phyloP scores from a whole-genome alignment of 108 stramenopile species.

The Schizochytrium sp. region DNA sequence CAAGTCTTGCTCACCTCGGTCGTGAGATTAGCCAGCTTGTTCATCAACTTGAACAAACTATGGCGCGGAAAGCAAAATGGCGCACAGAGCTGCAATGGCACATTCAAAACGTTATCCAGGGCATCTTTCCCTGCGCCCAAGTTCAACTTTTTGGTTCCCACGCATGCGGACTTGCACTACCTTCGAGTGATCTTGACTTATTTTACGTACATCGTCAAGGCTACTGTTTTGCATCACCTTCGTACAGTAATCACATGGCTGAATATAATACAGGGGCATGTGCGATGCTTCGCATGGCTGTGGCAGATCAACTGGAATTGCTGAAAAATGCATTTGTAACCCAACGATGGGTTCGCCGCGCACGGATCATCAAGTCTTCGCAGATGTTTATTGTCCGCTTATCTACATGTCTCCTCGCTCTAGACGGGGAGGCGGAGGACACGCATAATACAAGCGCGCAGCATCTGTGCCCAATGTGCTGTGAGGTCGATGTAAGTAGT shows the following conservation, averaged over 20 bases:
- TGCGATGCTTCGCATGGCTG: constrained; percentile 2
- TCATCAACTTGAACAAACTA: constrained; percentile 13
- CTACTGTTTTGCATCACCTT: not conserved
- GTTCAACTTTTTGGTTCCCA: constrained; percentile 55
- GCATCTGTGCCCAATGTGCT: constrained; percentile 53
- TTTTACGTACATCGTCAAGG: constrained; percentile 23
- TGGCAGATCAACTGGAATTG: constrained; percentile 46
- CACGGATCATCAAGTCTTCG: constrained; percentile 12
- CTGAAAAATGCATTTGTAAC: constrained; percentile 14
- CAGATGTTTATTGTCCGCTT: constrained; percentile 28
- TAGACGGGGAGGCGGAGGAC: constrained; percentile 55
- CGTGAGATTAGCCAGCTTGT: constrained; percentile 29
- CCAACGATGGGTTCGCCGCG: constrained; percentile 7
- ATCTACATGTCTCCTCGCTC: constrained; percentile 36
- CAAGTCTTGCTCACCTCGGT: not conserved
- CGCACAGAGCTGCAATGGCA: constrained; percentile 23
- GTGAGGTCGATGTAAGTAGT: constrained; percentile 37
- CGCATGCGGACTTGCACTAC: constrained; percentile 51
- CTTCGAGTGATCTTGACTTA: constrained; percentile 8
- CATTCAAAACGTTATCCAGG: not conserved
- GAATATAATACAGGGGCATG: not conserved
- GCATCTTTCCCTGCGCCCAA: constrained; percentile 38
- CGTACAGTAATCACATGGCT: constrained; percentile 2
- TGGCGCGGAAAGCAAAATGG: not conserved
- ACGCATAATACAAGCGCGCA: constrained; percentile 1